These are phyloP conservation scores for Neckera pumila DNA, from an alignment of 225 moss, liverwort and hornwort species.

Conservation along the genomic window DNA sequence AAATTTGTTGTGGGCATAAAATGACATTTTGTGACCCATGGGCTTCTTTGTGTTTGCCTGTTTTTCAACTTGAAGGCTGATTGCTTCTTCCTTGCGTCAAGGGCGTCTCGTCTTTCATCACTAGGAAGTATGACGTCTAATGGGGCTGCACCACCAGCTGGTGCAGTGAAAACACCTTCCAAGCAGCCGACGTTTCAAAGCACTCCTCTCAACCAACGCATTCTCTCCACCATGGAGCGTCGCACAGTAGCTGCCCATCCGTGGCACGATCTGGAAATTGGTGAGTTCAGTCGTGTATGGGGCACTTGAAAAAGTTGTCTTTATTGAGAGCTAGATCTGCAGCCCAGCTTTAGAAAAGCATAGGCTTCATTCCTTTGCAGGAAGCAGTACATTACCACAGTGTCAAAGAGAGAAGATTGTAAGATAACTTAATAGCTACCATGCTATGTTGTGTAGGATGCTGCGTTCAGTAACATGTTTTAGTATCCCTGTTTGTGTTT, in stretches of 20 bases:
- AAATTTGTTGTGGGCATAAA: neutral
- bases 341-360: neutral
- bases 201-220: conserved; percentile 43
- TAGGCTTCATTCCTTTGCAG: neutral
- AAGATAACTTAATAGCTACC: neutral
- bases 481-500: neutral
- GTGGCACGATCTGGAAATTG: conserved; percentile 98
- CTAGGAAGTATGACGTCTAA: conserved; percentile 35
- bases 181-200: conserved; percentile 18
- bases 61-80: conserved; percentile 21
- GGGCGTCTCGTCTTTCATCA: conserved; percentile 11
- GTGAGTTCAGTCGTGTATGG: neutral
- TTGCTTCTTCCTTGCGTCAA: conserved; percentile 1
- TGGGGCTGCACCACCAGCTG: conserved; percentile 35
- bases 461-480: neutral
- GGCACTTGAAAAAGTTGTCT: neutral
- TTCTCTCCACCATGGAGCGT: conserved; percentile 74
- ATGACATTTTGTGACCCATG: neutral
- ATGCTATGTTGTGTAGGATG: neutral
- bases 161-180: conserved; percentile 16
- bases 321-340: neutral
- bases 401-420: neutral
- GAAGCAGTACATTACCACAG: neutral
- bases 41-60: neutral
- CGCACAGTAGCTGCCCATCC: conserved; percentile 97